phyloP scores from a whole-genome alignment of 805 yeast genomes.

The Ogataea angusta region DNA sequence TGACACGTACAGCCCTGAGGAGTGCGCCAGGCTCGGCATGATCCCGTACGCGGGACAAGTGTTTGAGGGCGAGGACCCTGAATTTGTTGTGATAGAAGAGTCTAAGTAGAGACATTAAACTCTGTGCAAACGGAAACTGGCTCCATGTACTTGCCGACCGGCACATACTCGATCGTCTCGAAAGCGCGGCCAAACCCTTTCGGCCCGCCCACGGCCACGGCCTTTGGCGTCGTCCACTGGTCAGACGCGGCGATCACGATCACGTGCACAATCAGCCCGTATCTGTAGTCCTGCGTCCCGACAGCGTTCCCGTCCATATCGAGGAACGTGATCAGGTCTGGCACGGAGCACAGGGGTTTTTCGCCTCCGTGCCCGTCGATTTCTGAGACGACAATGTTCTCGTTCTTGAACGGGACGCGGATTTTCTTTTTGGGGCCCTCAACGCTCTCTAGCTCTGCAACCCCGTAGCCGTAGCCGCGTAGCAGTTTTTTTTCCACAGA shows the following conservation, averaged over 20 bases:
- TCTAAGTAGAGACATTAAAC: background rate
- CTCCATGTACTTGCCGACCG: conserved; percentile 34
- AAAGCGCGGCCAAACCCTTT: conserved; percentile 29
- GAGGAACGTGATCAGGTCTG: conserved; percentile 39
- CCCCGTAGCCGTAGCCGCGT: conserved; percentile 44
- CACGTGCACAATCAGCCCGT: conserved; percentile 41
- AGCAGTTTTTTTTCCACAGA: conserved; percentile 38
- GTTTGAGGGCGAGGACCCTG: conserved; percentile 4
- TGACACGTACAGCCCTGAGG: conserved; percentile 30
- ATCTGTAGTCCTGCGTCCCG: conserved; percentile 44
- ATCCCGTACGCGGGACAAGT: conserved; percentile 17
- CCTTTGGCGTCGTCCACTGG: conserved; percentile 36
- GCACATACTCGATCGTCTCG: conserved; percentile 34
- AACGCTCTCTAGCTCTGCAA: conserved; percentile 29
- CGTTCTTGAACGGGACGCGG: conserved; percentile 43
- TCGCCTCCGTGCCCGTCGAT: conserved; percentile 22
- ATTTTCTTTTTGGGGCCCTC: conserved; percentile 14
- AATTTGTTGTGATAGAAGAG: background rate
- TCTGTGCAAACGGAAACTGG: conserved; percentile 14
- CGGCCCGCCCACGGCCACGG: conserved; percentile 41
- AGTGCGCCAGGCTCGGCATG: conserved; percentile 31
- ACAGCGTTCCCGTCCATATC: conserved; percentile 42
- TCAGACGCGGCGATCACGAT: conserved; percentile 35
- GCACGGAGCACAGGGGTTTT: conserved; percentile 36
- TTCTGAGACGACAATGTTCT: conserved; percentile 37